These are phyloP conservation scores for Yamadazyma sp. DNA, from an alignment of 805 yeast species.

Conservation along the genomic window DNA sequence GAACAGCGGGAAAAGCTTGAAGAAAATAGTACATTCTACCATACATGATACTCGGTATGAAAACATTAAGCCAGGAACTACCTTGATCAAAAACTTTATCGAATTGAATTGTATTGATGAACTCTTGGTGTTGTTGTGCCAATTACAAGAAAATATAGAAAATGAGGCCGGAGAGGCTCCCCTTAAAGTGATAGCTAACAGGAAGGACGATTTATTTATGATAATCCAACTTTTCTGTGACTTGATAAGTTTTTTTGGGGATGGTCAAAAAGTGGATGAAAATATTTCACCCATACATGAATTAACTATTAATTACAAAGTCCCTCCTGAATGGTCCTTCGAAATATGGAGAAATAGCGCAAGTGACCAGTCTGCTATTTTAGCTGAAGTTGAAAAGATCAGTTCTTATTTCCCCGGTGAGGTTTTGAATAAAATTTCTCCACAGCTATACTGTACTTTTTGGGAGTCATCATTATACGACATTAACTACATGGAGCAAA, in stretches of 20 bases:
- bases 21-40: constrained; percentile 51
- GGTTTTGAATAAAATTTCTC: constrained; percentile 24
- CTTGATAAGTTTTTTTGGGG: constrained; percentile 52
- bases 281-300: constrained; percentile 42
- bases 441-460: constrained; percentile 55
- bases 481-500: constrained; percentile 49
- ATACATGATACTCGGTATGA: constrained; percentile 60
- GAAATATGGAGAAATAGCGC: constrained; percentile 65
- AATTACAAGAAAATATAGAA: constrained; percentile 42
- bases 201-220: constrained; percentile 68
- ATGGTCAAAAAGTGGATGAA: constrained; percentile 25
- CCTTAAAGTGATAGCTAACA: constrained; percentile 68
- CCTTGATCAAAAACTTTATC: constrained; percentile 48
- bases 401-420: too few relatives aligned
- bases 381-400: background rate
- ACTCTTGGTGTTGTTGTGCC: constrained; percentile 62
- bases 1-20: constrained; percentile 62
- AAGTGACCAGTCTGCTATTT: background rate
- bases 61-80: constrained; percentile 46
- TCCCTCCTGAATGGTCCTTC: constrained; percentile 66
- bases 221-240: constrained; percentile 65
- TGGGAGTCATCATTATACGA: constrained; percentile 79
- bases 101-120: constrained; percentile 54
- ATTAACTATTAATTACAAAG: constrained; percentile 42
- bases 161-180: constrained; percentile 40